Percentiles rank a stretch among this genome's conserved stretches.
Conservation (phyloP, 2,329 filamentous ascomycete genomes). For the Stagonosporopsis tanaceti region DNA sequence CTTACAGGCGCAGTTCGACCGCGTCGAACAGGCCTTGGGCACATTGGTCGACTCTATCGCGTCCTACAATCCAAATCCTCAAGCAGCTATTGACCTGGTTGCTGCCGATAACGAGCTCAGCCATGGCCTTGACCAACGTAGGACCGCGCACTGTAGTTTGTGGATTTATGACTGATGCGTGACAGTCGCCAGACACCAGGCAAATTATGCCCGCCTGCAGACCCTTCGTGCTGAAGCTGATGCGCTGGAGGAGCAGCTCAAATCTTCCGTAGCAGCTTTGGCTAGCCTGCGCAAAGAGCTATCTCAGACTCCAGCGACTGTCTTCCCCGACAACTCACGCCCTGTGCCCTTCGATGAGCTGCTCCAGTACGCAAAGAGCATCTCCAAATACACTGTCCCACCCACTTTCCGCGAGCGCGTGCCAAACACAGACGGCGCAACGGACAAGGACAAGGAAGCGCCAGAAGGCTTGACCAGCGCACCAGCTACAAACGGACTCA, state of each 20-base stretch:
- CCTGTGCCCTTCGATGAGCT: conserved; percentile 75
- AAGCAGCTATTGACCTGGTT: conserved; percentile 73
- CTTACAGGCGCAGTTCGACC: conserved; percentile 55
- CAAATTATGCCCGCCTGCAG: conserved; percentile 74
- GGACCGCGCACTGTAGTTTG: conserved; percentile 4
- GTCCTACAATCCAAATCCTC: conserved; percentile 78
- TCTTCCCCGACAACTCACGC: conserved; percentile 51
- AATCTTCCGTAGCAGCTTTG: conserved; percentile 72
- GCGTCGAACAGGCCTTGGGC: conserved; percentile 62
- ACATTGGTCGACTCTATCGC: conserved; percentile 80
- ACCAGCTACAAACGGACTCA: conserved; percentile 39
- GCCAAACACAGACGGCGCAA: conserved; percentile 19
- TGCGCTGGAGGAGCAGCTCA: conserved; percentile 75
- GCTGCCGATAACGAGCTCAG: conserved; percentile 74
- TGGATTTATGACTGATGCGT: conserved; percentile 14
- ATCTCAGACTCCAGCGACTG: conserved; percentile 56
- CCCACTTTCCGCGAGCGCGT: conserved; percentile 58
- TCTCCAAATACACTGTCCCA: conserved; percentile 80
- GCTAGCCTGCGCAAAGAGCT: conserved; percentile 78
- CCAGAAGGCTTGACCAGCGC: conserved; percentile 32
- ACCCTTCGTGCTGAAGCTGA: conserved; percentile 71
- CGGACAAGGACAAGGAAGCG: conserved; percentile 31
- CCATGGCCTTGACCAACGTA: conserved; percentile 71
- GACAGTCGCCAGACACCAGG: conserved; percentile 76
- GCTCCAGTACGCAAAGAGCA: conserved; percentile 78